Base-by-base conservation (phyloP, 2,329 filamentous ascomycete genomes). In the Aureobasidium lini region DNA sequence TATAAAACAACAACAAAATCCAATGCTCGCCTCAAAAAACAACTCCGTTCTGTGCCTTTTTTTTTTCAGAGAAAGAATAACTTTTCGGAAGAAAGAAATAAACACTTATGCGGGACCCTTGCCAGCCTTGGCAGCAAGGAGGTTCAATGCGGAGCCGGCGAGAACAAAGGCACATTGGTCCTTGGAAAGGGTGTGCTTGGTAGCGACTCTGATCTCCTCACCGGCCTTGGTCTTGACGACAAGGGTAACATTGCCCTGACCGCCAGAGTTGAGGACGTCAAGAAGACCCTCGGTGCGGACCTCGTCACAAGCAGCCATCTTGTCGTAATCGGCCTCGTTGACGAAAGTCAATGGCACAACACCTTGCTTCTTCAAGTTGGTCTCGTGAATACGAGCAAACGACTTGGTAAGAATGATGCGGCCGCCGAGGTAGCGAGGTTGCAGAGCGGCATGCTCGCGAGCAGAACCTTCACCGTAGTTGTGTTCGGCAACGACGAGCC, bases 351-450 rank as follows among this genome's bases (percentile, higher is more conserved):
- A 79, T 1, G 94, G 94, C 46, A 99, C 90, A 36, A 99, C 88
- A 63, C 94, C 94, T 77, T 99, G 94, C 79, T 96, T 96, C 84
- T 96, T 96, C 65, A 96, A 78, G 73, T 96, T 96, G 32, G 91
- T 95, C 80, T 96, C 91, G 77, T 96, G 91, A 71, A 96, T 96
- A 57, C 91, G 86, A 0, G 91, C 91, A 70, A 96, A 95, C 39
- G 84, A 88, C 79, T 96, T 96, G 60, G 87, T 81, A 16, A 95
- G 81, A 60, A 96, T 90, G 69, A 95, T 80, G 52, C 89, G 83
- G 18, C 89, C 90, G 61, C 91, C 92, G 2, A 96, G 85, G 75
- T 92, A 95, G n/a, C 91, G 82, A 2, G 91, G 92, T 73, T 96
- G 91, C 37, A 96, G 79, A 1, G 91, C 91, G 23, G 91, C 91